phyloP scores from a whole-genome alignment of 257 asterid species.

The Nicotiana noctiflora region DNA sequence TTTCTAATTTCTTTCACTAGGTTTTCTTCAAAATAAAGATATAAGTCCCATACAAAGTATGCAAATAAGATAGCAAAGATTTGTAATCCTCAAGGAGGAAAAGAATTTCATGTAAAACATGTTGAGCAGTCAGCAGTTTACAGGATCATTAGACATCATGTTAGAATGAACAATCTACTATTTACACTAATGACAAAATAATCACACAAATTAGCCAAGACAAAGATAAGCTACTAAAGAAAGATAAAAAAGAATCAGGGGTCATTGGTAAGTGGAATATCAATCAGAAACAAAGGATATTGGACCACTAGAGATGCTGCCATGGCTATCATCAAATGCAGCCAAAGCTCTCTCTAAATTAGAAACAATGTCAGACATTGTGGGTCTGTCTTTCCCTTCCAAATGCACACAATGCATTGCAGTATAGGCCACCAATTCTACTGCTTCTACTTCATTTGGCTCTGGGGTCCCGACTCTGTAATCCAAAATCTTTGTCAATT shows the following conservation, averaged over 20 bases:
- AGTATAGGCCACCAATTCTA: constrained; percentile 75
- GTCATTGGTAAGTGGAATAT: constrained; percentile 6
- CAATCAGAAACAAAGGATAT: constrained; percentile 60
- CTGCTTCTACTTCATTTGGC: constrained; percentile 59
- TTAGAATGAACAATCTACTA: constrained; percentile 11
- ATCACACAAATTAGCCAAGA: constrained; percentile 9
- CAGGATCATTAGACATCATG: constrained; percentile 15
- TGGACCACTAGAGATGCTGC: constrained; percentile 68
- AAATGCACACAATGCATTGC: constrained; percentile 83
- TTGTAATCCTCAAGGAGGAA: background rate
- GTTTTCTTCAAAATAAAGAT: too few relatives aligned
- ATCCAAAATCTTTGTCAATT: constrained; percentile 43
- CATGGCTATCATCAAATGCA: constrained; percentile 65
- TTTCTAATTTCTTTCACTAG: too few relatives aligned
- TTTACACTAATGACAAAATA: constrained; percentile 14
- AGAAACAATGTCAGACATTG: constrained; percentile 62
- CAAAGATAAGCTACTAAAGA: background rate
- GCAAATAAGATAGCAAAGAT: background rate
- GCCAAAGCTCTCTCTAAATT: constrained; percentile 75
- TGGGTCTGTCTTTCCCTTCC: constrained; percentile 84
- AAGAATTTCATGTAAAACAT: background rate
- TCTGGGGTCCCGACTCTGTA: constrained; percentile 49
- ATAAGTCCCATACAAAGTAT: background rate
- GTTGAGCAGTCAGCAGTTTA: background rate
- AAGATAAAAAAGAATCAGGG: background rate